A percentile compares a stretch with the other conserved stretches of the same genome.
phyloP scores from a whole-genome alignment of 1,139 yeast genomes.

The Blastobotrys indianensis region DNA sequence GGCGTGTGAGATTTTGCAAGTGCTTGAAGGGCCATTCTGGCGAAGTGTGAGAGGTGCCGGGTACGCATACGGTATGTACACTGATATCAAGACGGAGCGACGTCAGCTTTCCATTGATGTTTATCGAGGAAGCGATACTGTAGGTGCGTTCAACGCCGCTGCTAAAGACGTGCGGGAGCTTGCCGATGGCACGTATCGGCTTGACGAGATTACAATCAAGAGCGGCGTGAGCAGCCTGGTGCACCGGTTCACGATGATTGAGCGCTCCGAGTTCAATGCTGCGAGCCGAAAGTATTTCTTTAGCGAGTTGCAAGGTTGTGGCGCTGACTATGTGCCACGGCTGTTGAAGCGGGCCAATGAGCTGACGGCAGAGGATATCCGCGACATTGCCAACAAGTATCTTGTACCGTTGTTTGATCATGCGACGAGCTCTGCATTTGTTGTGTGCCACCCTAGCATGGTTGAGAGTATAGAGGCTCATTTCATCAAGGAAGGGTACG shows the following conservation, averaged over 20 bases:
- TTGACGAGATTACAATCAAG: constrained; percentile 57
- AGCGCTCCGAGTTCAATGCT: constrained; percentile 50
- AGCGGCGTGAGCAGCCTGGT: constrained; percentile 75
- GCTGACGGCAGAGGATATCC: constrained; percentile 55
- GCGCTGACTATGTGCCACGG: constrained; percentile 52
- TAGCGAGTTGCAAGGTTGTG: constrained; percentile 60
- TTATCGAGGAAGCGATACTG: constrained; percentile 80
- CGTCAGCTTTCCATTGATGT: constrained; percentile 63
- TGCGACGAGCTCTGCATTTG: constrained; percentile 52
- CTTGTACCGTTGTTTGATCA: constrained; percentile 48
- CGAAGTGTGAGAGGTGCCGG: constrained; percentile 94
- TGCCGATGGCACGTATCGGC: constrained; percentile 44
- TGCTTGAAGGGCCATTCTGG: constrained; percentile 98
- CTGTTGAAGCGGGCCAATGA: constrained; percentile 27
- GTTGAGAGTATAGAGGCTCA: constrained; percentile 43
- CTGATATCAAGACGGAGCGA: constrained; percentile 54
- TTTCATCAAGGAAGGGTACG: constrained; percentile 53
- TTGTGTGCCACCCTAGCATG: constrained; percentile 69
- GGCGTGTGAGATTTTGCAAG: constrained; percentile 71
- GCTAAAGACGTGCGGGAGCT: constrained; percentile 58
- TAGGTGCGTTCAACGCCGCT: constrained; percentile 64
- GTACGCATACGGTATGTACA: constrained; percentile 80
- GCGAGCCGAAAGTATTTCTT: constrained; percentile 63
- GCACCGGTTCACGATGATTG: constrained; percentile 60
- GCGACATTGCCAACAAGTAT: constrained; percentile 50